phyloP scores from a whole-genome alignment of 1,284 basidiomycete genomes.

The Gymnopus androsaceus region DNA sequence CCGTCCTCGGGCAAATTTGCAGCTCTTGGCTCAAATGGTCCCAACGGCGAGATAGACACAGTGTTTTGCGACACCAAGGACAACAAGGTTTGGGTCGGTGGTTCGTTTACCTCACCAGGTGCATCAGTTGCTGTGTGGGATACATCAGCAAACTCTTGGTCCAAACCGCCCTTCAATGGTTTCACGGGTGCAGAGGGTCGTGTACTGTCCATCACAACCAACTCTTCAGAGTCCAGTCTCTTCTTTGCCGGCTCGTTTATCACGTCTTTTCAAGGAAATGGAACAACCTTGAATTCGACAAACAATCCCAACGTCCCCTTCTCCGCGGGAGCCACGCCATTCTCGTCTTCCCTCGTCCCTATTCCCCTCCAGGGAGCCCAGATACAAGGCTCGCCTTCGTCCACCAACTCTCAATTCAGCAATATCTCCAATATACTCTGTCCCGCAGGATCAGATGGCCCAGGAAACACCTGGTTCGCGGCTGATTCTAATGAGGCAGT shows the following conservation, averaged over 20 bases:
- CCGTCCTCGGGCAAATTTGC: constrained; percentile 60
- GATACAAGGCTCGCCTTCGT: constrained; percentile 73
- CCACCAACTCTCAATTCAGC: constrained; percentile 62
- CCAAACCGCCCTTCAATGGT: constrained; percentile 79
- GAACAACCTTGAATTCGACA: constrained; percentile 56
- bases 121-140: constrained; percentile 84
- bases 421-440: constrained; percentile 82
- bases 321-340: constrained; percentile 78
- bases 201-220: constrained; percentile 79
- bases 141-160: constrained; percentile 65
- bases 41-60: constrained; percentile 73
- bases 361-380: constrained; percentile 72
- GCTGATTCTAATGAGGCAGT: constrained; percentile 69
- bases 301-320: constrained; percentile 78
- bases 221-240: constrained; percentile 71
- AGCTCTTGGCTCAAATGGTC: constrained; percentile 58
- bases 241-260: constrained; percentile 90
- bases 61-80: constrained; percentile 81
- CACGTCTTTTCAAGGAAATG: constrained; percentile 67
- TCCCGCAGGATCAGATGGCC: constrained; percentile 77
- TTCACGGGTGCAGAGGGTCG: constrained; percentile 69
- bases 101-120: constrained; percentile 72
- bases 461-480: constrained; percentile 84
- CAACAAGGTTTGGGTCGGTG: constrained; percentile 83
- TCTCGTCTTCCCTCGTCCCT: constrained; percentile 89